phyloP scores from a whole-genome alignment of 306 rosid species.

The Cajanus cajan region DNA sequence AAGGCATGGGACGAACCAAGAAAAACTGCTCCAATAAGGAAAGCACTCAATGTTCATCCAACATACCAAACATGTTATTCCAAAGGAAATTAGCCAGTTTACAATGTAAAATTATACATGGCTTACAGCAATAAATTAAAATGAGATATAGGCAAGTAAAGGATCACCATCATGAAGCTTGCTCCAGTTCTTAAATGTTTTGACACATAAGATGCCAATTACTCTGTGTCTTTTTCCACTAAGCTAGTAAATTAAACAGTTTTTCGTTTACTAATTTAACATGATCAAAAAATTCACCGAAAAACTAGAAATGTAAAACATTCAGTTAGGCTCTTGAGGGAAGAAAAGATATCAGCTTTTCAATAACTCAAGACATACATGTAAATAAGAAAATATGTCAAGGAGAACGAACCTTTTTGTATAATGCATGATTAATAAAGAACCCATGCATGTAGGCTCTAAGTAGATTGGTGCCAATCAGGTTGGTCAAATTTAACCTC shows the following conservation, averaged over 20 bases:
- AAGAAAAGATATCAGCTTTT: neutral
- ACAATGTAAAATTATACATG: neutral
- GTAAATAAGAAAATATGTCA: constrained; percentile 15
- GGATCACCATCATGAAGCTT: constrained; percentile 8
- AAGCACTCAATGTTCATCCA: neutral
- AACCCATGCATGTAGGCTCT: constrained; percentile 93
- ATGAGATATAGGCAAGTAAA: neutral
- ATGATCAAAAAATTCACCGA: neutral
- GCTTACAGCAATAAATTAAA: neutral
- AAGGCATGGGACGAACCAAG: neutral
- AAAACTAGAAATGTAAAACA: neutral
- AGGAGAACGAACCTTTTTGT: constrained; percentile 61
- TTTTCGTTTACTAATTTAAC: neutral
- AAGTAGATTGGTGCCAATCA: constrained; percentile 75
- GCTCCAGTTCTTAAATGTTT: neutral
- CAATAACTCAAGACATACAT: neutral
- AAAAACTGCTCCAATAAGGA: neutral
- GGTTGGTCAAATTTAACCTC: constrained; percentile 68
- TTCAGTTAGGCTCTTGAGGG: neutral
- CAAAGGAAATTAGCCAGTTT: neutral
- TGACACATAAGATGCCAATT: neutral
- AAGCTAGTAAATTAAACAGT: neutral
- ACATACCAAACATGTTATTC: neutral
- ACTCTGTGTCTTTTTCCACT: neutral
- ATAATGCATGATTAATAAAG: constrained; percentile 63